Conservation (phyloP, 1,139 yeast genomes). For the Petasospora rhodanensis region DNA sequence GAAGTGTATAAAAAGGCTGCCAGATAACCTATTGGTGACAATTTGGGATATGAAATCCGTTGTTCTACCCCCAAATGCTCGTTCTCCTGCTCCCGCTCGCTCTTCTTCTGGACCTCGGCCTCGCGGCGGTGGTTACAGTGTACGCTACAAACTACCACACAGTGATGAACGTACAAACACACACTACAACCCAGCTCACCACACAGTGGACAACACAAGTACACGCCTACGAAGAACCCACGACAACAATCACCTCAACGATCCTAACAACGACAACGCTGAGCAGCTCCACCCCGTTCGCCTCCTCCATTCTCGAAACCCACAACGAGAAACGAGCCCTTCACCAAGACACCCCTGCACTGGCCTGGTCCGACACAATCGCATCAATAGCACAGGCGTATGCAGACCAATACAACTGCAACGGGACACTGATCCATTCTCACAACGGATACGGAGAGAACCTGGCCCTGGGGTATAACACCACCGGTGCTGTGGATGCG, state of each 20-base stretch:
- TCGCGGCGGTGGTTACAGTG: conserved; percentile 3
- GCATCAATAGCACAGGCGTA: conserved; percentile 34
- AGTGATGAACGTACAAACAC: conserved; percentile 1
- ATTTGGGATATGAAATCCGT: too few species aligned
- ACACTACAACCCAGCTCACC: not conserved
- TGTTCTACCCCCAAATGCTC: too few species aligned
- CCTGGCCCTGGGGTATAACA: conserved; percentile 48
- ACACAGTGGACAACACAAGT: conserved; percentile 11
- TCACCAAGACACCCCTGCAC: conserved; percentile 38
- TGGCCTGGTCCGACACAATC: conserved; percentile 42
- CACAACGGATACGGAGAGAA: conserved; percentile 49
- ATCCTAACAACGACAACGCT: conserved; percentile 24
- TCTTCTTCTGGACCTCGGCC: not conserved
- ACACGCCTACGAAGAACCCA: conserved; percentile 11
- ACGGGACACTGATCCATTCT: conserved; percentile 48
- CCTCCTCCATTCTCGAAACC: conserved; percentile 5
- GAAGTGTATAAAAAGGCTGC: too few species aligned
- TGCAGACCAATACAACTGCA: conserved; percentile 46
- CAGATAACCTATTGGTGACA: too few species aligned
- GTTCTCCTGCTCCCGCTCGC: not conserved
- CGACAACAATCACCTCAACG: conserved; percentile 25
- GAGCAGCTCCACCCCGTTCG: conserved; percentile 3
- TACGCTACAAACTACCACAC: conserved; percentile 6
- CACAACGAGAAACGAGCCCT: conserved; percentile 48
- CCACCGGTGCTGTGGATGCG: conserved; percentile 44